Evolutionary conservation across 352 stramenopile species (phyloP), one percentile per base, ranked within the genome.

Genomic region (Phytophthora podocarpi): DNA sequence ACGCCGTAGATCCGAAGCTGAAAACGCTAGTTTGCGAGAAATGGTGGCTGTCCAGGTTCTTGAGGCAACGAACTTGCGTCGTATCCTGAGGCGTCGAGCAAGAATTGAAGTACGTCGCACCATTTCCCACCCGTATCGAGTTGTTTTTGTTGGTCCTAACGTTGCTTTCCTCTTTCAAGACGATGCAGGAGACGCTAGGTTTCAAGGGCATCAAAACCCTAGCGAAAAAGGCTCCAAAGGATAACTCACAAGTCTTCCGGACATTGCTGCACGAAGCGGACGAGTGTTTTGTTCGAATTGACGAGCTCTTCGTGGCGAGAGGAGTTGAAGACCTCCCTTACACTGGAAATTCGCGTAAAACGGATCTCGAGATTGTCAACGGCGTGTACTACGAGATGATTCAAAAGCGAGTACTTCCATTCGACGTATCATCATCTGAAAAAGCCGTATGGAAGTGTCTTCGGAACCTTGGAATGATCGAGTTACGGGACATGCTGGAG

Each of bases 401-500:
- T 4, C 49, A 61, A 15, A 56, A 51, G 31, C 56, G 54, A 26
- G 1, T 46, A 12, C 36, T 69, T 6, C 60, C 66, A 10, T 71
- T 74, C 36, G 30, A 49, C 20, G 26, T 56, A 1, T 31, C 47
- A 2, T 10, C n/a, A 9, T 42, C 26, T 3, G 24, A 31, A 10
- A 46, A 11, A 7, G 28, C 48, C 0, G 30, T 56, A 16, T 65
- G 57, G 57, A 21, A 41, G 21, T 52, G 24, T 21, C 34, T 65
- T 5, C 31, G 37, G 2, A n/a, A 16, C 5, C 24, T 59, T 21
- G 46, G n/a, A 12, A 31, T 48, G n/a, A n/a, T n/a, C n/a, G n/a
- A n/a, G 8, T 32, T 77, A 3, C 59, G 58, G 7, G 35, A 59
- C 1, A 64, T 71, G 31, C 16, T 77, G 5, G 64, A 65, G 6